Evolutionary conservation across 805 yeast species (phyloP).

Genomic region (Teunomyces aglyptinius): DNA sequence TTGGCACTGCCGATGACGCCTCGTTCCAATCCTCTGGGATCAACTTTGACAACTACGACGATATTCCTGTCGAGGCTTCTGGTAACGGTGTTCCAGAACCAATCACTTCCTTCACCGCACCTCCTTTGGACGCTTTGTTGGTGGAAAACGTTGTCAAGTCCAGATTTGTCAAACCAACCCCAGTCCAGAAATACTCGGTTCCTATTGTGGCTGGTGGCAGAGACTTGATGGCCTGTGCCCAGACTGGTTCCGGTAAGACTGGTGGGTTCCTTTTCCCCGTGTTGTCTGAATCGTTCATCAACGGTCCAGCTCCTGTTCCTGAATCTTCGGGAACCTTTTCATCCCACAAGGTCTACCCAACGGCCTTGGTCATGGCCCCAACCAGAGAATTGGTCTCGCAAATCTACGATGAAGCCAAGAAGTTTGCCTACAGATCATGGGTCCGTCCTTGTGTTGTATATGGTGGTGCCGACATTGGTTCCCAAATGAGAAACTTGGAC

Average conservation of each 20-base stretch:
- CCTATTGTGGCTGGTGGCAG: constrained; percentile 88
- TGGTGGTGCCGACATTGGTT: constrained; percentile 95
- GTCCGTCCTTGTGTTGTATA: constrained; percentile 93
- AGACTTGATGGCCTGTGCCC: constrained; percentile 97
- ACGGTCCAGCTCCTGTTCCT: constrained; percentile 73
- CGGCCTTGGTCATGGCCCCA: constrained; percentile 95
- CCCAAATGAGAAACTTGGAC: constrained; percentile 83
- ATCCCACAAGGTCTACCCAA: constrained; percentile 84
- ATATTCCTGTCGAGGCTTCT: constrained; percentile 96
- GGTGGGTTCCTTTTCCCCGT: constrained; percentile 99
- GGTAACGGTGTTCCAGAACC: constrained; percentile 96
- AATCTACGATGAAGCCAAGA: constrained; percentile 92
- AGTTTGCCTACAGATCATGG: constrained; percentile 97
- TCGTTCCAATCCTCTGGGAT: constrained; percentile 90
- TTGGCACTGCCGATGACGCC: constrained; percentile 77
- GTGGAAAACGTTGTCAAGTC: constrained; percentile 86
- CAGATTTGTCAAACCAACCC: constrained; percentile 94
- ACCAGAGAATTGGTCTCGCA: constrained; percentile 98
- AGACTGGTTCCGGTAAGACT: constrained; percentile 99
- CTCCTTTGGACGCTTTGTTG: constrained; percentile 84
- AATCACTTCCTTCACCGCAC: constrained; percentile 79
- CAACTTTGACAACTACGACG: constrained; percentile 97
- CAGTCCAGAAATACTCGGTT: constrained; percentile 90
- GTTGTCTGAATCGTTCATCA: constrained; percentile 81
- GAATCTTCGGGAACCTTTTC: constrained; percentile 51